Evolutionary conservation across 164 flowering plant genomes (phyloP).

Genomic region (Nelumbo lutea): DNA sequence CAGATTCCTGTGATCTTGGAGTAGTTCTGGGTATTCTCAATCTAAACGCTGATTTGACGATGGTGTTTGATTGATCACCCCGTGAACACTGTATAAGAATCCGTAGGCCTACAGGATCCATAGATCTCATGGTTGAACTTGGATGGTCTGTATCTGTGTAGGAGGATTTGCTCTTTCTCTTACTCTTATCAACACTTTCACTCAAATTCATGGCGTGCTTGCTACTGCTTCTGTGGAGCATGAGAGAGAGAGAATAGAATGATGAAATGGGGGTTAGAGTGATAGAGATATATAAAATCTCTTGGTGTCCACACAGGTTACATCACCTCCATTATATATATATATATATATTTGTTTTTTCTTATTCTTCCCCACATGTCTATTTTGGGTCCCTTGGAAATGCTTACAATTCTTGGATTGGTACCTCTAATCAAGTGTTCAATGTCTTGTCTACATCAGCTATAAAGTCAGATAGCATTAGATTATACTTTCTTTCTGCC

Average conservation of each 20-base stretch:
- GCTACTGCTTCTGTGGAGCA: conserved; percentile 9
- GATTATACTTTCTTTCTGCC: too few relatives aligned
- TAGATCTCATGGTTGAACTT: neutral
- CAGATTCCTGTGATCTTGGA: neutral
- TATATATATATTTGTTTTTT: too few relatives aligned
- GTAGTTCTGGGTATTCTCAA: neutral
- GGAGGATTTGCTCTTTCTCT: neutral
- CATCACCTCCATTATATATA: too few relatives aligned
- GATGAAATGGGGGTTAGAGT: neutral
- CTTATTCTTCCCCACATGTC: too few relatives aligned
- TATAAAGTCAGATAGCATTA: too few relatives aligned
- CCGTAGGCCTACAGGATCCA: conserved; percentile 20
- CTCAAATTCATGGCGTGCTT: neutral
- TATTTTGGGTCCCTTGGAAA: too few relatives aligned
- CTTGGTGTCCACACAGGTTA: too few relatives aligned
- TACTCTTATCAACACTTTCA: neutral
- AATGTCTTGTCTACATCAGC: too few relatives aligned
- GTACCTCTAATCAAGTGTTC: too few relatives aligned
- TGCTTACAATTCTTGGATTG: too few relatives aligned
- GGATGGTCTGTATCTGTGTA: neutral
- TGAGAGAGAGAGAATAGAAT: neutral
- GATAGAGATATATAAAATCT: neutral
- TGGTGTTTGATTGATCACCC: conserved; percentile 11
- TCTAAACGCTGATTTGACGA: conserved; percentile 21
- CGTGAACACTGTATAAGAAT: conserved; percentile 16